Evolutionary conservation across 2,329 filamentous ascomycete genomes (phyloP).

Genomic region (Pseudocercospora vitis): DNA sequence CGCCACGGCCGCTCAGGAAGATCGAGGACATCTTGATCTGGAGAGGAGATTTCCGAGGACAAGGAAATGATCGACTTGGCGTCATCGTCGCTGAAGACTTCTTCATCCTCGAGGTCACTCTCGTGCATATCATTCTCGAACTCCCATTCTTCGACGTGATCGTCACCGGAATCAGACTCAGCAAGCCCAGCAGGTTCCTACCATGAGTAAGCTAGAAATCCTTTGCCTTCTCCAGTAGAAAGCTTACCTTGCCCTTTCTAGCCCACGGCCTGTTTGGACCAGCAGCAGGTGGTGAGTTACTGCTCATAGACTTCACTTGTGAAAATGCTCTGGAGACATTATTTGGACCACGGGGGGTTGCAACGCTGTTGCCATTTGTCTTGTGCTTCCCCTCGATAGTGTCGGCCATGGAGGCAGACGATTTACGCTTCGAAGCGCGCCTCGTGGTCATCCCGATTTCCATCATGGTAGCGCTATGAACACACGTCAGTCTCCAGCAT

Average conservation of each 20-base stretch:
- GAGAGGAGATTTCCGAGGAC: conserved; percentile 21
- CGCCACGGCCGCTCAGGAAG: conserved; percentile 29
- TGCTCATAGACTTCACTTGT: background rate
- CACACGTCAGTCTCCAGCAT: background rate
- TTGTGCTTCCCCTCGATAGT: conserved; percentile 24
- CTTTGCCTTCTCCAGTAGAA: conserved; percentile 7
- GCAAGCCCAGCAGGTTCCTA: conserved; percentile 7
- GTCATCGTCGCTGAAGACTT: conserved; percentile 23
- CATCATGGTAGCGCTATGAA: background rate
- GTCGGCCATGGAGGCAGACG: conserved; percentile 14
- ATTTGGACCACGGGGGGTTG: background rate
- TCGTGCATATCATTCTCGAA: conserved; percentile 15
- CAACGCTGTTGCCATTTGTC: conserved; percentile 9
- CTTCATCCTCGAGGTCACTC: conserved; percentile 33
- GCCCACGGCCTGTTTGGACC: conserved; percentile 15
- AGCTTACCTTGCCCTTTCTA: conserved; percentile 19
- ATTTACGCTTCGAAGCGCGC: conserved; percentile 12
- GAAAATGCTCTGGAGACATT: background rate
- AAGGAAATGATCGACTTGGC: conserved; percentile 28
- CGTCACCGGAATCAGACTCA: conserved; percentile 4
- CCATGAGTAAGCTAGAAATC: background rate
- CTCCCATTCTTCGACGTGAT: conserved; percentile 30
- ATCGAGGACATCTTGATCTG: conserved; percentile 10
- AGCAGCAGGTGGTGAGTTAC: background rate
- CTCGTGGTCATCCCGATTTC: conserved; percentile 1